Evolutionary conservation across 169 alveolate species (phyloP), one percentile per base, ranked within the genome.

Genomic region (Amoebophrya sp.): DNA sequence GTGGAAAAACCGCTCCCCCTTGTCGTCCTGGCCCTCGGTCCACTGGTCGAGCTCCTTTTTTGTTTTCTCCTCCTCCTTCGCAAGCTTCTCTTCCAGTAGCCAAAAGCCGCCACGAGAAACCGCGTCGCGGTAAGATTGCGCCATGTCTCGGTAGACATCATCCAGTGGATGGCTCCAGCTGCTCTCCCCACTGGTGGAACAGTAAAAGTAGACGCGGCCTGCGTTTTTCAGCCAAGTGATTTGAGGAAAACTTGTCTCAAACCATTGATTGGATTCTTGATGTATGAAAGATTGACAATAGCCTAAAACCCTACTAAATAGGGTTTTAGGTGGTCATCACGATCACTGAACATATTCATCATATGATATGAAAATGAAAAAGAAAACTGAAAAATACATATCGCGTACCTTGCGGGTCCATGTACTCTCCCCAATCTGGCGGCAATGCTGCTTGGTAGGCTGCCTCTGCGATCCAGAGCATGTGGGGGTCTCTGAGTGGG

Each of bases 381-480:
- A 41, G 12, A 41, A 7, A 12, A 12, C 12, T 41, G 23, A 12
- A 41, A 41, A 41, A 41, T 2, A 41, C 54, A 41, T 41, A 2
- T 7, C 54, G 54, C 2, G 54, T 41, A 41, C 83, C 83, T 66
- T 66, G 83, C 0, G 83, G 83, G 32, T 66, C 83, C 83, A 66
- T 66, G 32, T 66, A 66, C 35, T 66, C 83, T 25, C 35, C 83
- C 83, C 83, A 66, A 66, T 66, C 83, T 66, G 83, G 83, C 32
- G 83, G 83, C 35, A 66, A 25, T 66, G 1, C 83, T 25, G 83
- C 83, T 18, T 18, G 0, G 35, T 66, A 66, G 10, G 83, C 83
- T 18, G 83, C 83, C 18, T 66, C 83, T 2, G 83, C 83, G 35
- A 66, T 25, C 83, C 83, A 66, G 32, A 66, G 32, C 35, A 66